A percentile compares a stretch with the other conserved stretches of the same genome.
phyloP scores from a whole-genome alignment of 306 rosid species.

The Cucumis cinereus region DNA sequence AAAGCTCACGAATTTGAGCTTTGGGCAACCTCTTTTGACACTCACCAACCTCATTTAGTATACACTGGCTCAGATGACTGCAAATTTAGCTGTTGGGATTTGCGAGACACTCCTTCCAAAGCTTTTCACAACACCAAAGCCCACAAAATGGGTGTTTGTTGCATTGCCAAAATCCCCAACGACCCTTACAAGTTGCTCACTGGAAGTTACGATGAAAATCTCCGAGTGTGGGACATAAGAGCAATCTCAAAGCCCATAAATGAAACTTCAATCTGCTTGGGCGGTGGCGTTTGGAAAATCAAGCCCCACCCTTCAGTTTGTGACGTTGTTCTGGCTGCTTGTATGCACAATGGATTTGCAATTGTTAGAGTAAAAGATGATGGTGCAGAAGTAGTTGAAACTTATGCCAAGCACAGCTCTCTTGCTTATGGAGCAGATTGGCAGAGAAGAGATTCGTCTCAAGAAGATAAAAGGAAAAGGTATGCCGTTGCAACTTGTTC shows the following conservation, averaged over 20 bases:
- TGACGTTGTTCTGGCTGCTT: conserved; percentile 66
- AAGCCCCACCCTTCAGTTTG: conserved; percentile 60
- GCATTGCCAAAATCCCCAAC: conserved; percentile 55
- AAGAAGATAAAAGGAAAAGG: conserved; percentile 20
- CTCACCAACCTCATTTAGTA: conserved; percentile 65
- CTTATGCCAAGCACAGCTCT: conserved; percentile 54
- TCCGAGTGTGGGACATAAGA: conserved; percentile 79
- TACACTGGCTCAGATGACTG: conserved; percentile 85
- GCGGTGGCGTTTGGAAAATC: conserved; percentile 93
- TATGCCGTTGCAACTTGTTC: conserved; percentile 77
- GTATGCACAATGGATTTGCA: conserved; percentile 92
- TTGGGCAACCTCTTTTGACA: conserved; percentile 74
- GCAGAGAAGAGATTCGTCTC: conserved; percentile 38
- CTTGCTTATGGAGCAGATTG: conserved; percentile 95
- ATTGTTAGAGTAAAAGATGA: conserved; percentile 36
- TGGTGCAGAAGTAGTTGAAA: conserved; percentile 49
- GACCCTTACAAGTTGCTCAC: conserved; percentile 50
- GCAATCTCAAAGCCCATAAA: conserved; percentile 58
- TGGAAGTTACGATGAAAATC: conserved; percentile 70
- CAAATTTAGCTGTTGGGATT: conserved; percentile 78
- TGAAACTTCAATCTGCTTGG: conserved; percentile 52
- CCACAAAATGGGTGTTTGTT: conserved; percentile 79
- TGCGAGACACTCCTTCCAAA: conserved; percentile 50
- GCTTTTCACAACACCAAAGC: conserved; percentile 60
- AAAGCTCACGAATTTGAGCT: conserved; percentile 87